Percentiles rank a stretch among this genome's conserved stretches.
These are phyloP conservation scores for Clitopilus hobsonii DNA, from an alignment of 768 basidiomycete species.

Conservation along the genomic window DNA sequence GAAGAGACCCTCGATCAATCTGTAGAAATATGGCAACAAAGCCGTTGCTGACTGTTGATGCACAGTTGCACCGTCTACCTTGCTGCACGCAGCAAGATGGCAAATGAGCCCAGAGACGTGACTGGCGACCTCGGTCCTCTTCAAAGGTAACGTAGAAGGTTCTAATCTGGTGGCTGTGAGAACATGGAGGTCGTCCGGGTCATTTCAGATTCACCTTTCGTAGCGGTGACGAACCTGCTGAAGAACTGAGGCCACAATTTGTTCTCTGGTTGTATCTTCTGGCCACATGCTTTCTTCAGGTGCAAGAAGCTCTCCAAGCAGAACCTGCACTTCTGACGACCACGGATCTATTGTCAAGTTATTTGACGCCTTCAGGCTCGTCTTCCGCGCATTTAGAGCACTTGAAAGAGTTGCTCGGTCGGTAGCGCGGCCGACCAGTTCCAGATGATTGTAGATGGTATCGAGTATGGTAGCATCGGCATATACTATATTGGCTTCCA, in stretches of 20 bases:
- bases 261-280: slow-evolving; percentile 30
- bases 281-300: slow-evolving; percentile 50
- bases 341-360: slow-evolving; percentile 13
- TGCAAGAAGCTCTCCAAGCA: slow-evolving; percentile 35
- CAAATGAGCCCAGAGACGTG: slow-evolving; percentile 30
- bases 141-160: slow-evolving; percentile 19
- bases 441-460: slow-evolving; percentile 15
- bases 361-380: background rate
- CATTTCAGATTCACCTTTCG: slow-evolving; percentile 26
- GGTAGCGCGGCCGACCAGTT: slow-evolving; percentile 11
- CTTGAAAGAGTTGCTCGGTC: background rate
- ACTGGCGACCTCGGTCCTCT: slow-evolving; percentile 28
- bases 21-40: slow-evolving; percentile 6
- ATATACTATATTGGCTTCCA: slow-evolving; percentile 18
- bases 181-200: background rate
- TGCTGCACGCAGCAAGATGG: slow-evolving; percentile 30
- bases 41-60: slow-evolving; percentile 6
- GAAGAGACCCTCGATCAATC: slow-evolving; percentile 35
- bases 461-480: slow-evolving; percentile 15
- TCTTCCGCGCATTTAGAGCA: background rate
- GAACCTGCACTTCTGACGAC: slow-evolving; percentile 25
- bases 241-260: slow-evolving; percentile 40
- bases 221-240: slow-evolving; percentile 40
- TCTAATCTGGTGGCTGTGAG: slow-evolving; percentile 27
- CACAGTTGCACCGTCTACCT: slow-evolving; percentile 21